These are phyloP conservation scores for Lichenothelia convexa DNA, from an alignment of 495 filamentous ascomycete species.

Conservation along the genomic window DNA sequence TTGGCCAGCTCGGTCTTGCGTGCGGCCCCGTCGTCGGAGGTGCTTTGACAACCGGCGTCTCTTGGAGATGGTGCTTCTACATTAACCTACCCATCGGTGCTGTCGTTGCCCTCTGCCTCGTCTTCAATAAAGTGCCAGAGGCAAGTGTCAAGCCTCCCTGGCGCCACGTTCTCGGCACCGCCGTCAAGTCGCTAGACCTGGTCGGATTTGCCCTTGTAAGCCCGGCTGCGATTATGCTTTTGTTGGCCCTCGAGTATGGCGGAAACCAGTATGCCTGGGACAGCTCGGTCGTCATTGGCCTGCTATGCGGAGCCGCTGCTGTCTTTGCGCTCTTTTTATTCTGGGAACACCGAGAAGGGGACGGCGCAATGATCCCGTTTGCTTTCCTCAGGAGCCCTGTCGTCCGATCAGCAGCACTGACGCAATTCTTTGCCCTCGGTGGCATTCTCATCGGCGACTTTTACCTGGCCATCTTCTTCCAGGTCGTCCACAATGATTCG, in stretches of 20 bases:
- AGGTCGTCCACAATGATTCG: slow-evolving; percentile 7
- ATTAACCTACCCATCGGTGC: slow-evolving; percentile 12
- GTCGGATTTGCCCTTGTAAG: slow-evolving; percentile 28
- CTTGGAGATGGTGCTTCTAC: slow-evolving; percentile 22
- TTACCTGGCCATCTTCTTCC: slow-evolving; percentile 12
- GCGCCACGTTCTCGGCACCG: slow-evolving; percentile 3
- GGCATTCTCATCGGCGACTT: slow-evolving; percentile 6
- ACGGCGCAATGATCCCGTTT: slow-evolving; percentile 9
- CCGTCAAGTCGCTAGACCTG: slow-evolving; percentile 24
- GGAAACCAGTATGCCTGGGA: slow-evolving; percentile 32
- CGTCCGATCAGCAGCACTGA: slow-evolving; percentile 4
- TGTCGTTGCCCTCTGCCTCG: slow-evolving; percentile 3
- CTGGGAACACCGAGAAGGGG: slow-evolving; percentile 9
- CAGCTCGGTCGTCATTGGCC: slow-evolving; percentile 14
- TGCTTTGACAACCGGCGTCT: slow-evolving; percentile 14
- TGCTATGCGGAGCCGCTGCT: slow-evolving; percentile 5
- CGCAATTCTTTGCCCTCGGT: slow-evolving; percentile 4
- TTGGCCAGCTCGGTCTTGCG: slow-evolving; percentile 16
- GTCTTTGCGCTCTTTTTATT: slow-evolving; percentile 6
- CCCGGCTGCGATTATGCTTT: slow-evolving; percentile 26
- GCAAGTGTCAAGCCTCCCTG: slow-evolving; percentile 3
- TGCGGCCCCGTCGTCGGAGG: slow-evolving; percentile 19
- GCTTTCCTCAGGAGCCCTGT: slow-evolving; percentile 3
- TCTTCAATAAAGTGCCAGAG: slow-evolving; percentile 9
- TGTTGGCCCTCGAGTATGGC: slow-evolving; percentile 36